Evolutionary conservation across 2,329 filamentous ascomycete genomes (phyloP).

Genomic region (Plectosphaerella sp.): DNA sequence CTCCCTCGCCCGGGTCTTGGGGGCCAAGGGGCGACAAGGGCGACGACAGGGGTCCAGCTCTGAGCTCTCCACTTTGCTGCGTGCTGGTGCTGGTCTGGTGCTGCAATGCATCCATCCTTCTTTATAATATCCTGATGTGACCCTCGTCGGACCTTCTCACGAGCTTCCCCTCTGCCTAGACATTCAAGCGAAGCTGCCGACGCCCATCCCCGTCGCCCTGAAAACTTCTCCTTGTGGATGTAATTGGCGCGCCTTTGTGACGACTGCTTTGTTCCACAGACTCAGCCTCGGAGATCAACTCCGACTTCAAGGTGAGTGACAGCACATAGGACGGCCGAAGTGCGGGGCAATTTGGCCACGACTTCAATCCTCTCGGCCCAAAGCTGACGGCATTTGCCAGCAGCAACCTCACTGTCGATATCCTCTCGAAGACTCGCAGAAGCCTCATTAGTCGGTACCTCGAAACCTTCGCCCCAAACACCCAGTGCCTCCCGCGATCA

Average conservation of each 20-base stretch:
- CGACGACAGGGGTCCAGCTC: background rate
- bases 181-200: no score
- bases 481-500: background rate
- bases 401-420: background rate
- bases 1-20: background rate
- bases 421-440: background rate
- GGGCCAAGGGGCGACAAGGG: background rate
- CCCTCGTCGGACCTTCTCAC: background rate
- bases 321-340: background rate
- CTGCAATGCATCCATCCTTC: background rate
- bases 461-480: background rate
- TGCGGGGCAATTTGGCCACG: background rate
- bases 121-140: background rate
- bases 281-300: background rate
- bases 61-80: background rate
- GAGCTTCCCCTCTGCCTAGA: background rate
- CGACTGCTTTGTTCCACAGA: background rate
- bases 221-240: background rate
- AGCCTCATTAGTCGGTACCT: background rate
- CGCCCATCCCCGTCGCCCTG: background rate
- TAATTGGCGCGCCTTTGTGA: background rate
- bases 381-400: background rate
- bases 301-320: background rate
- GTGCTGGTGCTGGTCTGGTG: no score
- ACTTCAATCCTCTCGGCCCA: background rate